Conservation (phyloP, 1,284 basidiomycete species). For the Coniferiporia sulphurascens region DNA sequence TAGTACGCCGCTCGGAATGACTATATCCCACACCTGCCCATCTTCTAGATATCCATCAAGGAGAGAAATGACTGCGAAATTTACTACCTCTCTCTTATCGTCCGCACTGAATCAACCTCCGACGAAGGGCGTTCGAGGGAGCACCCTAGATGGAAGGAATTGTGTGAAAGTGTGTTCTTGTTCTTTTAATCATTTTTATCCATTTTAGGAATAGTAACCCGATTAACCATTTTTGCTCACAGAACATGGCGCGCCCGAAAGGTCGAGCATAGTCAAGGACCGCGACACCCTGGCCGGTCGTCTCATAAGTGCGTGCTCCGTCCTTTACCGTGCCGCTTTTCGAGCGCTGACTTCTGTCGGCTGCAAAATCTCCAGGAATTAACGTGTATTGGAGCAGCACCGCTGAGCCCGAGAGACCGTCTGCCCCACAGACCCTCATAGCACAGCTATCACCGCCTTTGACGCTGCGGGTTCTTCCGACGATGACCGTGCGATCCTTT, state of each 20-base stretch:
- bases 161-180: constrained; percentile 55
- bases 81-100: constrained; percentile 70
- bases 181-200: constrained; percentile 11
- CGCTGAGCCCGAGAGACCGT: not conserved
- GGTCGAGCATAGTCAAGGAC: constrained; percentile 28
- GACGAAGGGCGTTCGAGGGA: constrained; percentile 41
- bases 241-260: constrained; percentile 62
- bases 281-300: constrained; percentile 56
- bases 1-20: not conserved
- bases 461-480: constrained; percentile 53
- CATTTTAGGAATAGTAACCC: constrained; percentile 2
- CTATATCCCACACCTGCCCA: not conserved
- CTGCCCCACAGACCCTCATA: not conserved
- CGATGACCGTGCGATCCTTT: constrained; percentile 57
- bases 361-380: constrained; percentile 1
- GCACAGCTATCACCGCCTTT: constrained; percentile 23
- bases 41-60: constrained; percentile 27
- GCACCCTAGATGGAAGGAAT: constrained; percentile 59
- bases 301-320: constrained; percentile 49
- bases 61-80: constrained; percentile 86
- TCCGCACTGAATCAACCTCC: constrained; percentile 36
- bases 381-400: constrained; percentile 1
- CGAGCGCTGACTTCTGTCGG: not conserved
- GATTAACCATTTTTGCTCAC: not conserved
- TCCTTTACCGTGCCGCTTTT: not conserved